phyloP scores from a whole-genome alignment of 495 filamentous ascomycete species.

The Extremus antarcticus region DNA sequence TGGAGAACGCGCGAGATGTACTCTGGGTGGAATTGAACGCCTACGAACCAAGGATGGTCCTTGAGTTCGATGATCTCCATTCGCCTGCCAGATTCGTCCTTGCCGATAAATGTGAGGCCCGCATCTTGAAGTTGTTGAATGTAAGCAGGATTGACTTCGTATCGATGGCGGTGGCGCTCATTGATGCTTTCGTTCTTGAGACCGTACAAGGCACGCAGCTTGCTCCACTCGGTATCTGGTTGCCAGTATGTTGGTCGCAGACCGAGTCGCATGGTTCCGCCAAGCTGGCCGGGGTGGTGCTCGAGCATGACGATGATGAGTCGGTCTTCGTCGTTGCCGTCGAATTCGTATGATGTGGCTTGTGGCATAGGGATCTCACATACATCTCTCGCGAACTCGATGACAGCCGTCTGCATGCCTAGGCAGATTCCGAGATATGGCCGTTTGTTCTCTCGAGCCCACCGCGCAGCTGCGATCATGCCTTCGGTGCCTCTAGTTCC shows the following conservation, averaged over 20 bases:
- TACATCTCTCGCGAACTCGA: constrained; percentile 73
- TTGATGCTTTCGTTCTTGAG: constrained; percentile 29
- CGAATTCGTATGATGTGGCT: constrained; percentile 59
- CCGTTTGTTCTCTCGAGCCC: constrained; percentile 67
- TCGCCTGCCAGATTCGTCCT: constrained; percentile 69
- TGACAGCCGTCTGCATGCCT: constrained; percentile 88
- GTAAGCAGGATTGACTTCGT: constrained; percentile 63
- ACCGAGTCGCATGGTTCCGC: constrained; percentile 89
- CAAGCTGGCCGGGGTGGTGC: constrained; percentile 58
- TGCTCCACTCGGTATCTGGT: constrained; percentile 64
- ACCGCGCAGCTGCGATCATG: constrained; percentile 75
- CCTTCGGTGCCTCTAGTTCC: constrained; percentile 67
- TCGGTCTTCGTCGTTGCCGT: constrained; percentile 43
- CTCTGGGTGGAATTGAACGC: constrained; percentile 82
- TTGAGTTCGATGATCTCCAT: constrained; percentile 88
- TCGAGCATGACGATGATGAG: constrained; percentile 91
- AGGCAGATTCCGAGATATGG: constrained; percentile 91
- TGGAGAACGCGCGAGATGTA: constrained; percentile 62
- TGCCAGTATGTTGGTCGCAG: constrained; percentile 67
- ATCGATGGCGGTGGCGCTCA: constrained; percentile 66
- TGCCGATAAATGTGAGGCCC: constrained; percentile 60
- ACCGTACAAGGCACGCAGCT: constrained; percentile 65
- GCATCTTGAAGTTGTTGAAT: constrained; percentile 46
- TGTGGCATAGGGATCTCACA: constrained; percentile 40
- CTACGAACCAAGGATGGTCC: constrained; percentile 87